Evolutionary conservation across 106 monocot genomes (phyloP).

Genomic region (Phalaenopsis aphrodite): DNA sequence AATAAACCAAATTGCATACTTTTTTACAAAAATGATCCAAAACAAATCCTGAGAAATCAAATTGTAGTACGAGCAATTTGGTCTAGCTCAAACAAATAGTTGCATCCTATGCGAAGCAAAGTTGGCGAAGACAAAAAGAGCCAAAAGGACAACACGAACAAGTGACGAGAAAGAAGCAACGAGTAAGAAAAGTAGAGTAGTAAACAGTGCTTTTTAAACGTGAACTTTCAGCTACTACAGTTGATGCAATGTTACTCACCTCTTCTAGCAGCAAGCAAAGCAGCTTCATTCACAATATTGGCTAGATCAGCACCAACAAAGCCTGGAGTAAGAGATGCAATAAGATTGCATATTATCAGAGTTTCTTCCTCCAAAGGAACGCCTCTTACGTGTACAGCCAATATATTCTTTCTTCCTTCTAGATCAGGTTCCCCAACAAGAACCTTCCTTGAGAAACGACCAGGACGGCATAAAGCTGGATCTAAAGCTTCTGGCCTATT

Average conservation of each 20-base stretch:
- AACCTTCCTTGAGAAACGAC: constrained; percentile 92
- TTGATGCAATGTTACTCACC: constrained; percentile 27
- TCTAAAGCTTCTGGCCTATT: constrained; percentile 93
- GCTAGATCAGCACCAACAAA: constrained; percentile 92
- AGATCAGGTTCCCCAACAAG: constrained; percentile 83
- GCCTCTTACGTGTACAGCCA: constrained; percentile 66
- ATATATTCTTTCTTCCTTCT: constrained; percentile 77
- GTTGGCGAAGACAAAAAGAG: background rate
- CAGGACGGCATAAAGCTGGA: constrained; percentile 78
- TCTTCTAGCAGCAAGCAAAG: constrained; percentile 87
- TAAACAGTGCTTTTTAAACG: background rate
- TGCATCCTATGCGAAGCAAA: no score
- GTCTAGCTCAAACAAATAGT: no score
- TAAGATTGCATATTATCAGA: constrained; percentile 54
- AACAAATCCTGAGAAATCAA: no score
- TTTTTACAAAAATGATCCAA: no score
- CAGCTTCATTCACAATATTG: constrained; percentile 91
- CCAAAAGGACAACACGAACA: background rate
- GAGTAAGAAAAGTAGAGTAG: background rate
- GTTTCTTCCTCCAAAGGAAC: constrained; percentile 74
- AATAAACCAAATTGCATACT: no score
- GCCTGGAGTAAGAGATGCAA: constrained; percentile 73
- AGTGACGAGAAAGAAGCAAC: background rate
- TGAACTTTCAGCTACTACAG: background rate
- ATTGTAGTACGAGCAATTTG: no score